phyloP scores from a whole-genome alignment of 495 filamentous ascomycete species.

The Trichocladium uniseriatum region DNA sequence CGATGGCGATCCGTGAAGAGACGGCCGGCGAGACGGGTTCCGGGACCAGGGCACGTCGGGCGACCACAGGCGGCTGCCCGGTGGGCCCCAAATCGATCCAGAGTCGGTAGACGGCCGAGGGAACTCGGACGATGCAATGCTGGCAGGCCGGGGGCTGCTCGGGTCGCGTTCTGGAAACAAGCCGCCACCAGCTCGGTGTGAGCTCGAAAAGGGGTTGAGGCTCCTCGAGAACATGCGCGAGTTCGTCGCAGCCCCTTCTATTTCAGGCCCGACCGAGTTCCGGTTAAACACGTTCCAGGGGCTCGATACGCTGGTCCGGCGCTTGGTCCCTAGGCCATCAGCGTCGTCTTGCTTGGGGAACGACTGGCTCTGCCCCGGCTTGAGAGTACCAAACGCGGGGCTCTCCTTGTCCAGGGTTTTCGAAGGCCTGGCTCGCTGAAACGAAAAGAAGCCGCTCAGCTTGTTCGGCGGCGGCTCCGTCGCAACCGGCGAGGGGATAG shows the following conservation, averaged over 20 bases:
- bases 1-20: constrained; percentile 41
- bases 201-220: constrained; percentile 58
- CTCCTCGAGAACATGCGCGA: constrained; percentile 33
- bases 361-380: constrained; percentile 71
- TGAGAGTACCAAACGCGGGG: constrained; percentile 62
- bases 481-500: constrained; percentile 11
- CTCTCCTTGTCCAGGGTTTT: constrained; percentile 63
- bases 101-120: constrained; percentile 76
- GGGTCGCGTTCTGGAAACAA: constrained; percentile 57
- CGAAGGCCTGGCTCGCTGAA: constrained; percentile 56
- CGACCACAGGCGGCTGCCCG: constrained; percentile 34
- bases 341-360: constrained; percentile 51
- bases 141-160: constrained; percentile 65
- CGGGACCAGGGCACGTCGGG: constrained; percentile 36
- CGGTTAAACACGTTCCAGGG: constrained; percentile 49
- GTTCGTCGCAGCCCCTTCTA: constrained; percentile 26
- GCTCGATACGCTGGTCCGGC: constrained; percentile 43
- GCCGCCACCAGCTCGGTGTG: constrained; percentile 57
- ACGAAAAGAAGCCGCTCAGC: constrained; percentile 46
- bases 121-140: constrained; percentile 70
- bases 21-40: constrained; percentile 39
- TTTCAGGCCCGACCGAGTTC: constrained; percentile 39
- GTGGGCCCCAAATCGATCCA: constrained; percentile 41
- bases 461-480: constrained; percentile 23
- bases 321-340: constrained; percentile 32